Base-by-base conservation (phyloP, 192 early-diverging fungal species). In the Glomus cerebriforme region DNA sequence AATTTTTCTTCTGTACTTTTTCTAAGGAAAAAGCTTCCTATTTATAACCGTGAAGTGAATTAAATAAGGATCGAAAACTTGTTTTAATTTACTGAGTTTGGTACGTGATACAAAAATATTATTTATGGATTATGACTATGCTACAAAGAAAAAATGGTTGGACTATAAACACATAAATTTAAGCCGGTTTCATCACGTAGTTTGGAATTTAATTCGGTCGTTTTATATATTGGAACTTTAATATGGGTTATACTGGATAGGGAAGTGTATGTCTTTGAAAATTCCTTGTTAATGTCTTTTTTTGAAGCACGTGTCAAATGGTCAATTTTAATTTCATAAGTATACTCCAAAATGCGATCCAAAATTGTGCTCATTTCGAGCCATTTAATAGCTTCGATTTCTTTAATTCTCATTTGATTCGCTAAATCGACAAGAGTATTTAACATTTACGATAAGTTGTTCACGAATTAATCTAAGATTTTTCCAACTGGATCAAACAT, bases 351-450 rank as follows among this genome's bases (percentile, higher is more conserved):
- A 22, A 22, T 35, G 2, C 65, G 65, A 29, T 29, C 34, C 31
- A 34, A 13, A 19, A 67, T 31, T 29, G 65, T 29, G 7, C 29
- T 67, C 29, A 67, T 67, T 27, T 67, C 13, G 1, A 67, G 65
- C 7, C 65, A n/a, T n/a, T n/a, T n/a, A 27, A 3, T 27, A 67
- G 19, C 31, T 15, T 7, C 27, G 15, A 34, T 27, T 12, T 19
- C 65, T 66, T 82, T 82, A 26, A 89, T 71, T 39, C 74, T 64
- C 6, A 79, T 59, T 65, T 7, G 86, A 87, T 54, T 84, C 83
- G 15, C 88, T 87, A 75, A 87, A 87, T 47, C 88, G 9, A 89
- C 87, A 71, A 89, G 82, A 75, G 4, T 83, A 73, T n/a, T 59
- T 71, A 17, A 67, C 66, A n/a, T 31, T 82, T 72, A 8, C 78